phyloP scores from a whole-genome alignment of 2,329 filamentous ascomycete species.

The Aurifilum marmelostoma region DNA sequence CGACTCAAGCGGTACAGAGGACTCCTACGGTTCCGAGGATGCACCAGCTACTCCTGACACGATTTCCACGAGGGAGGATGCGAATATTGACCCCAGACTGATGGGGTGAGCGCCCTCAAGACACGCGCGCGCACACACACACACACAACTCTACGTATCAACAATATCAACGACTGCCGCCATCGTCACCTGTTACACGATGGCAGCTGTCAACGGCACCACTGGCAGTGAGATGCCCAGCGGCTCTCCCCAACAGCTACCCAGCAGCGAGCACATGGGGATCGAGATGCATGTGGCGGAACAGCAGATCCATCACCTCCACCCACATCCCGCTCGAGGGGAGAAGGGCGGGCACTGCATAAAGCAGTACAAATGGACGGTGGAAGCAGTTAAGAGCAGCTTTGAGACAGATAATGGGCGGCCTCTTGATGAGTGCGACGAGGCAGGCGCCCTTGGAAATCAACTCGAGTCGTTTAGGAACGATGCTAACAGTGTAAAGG shows the following conservation, averaged over 20 bases:
- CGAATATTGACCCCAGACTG: slow-evolving; percentile 17
- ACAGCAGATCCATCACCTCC: background rate
- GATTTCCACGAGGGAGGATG: slow-evolving; percentile 13
- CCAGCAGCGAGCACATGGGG: background rate
- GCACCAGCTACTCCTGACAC: slow-evolving; percentile 24
- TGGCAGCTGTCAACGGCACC: background rate
- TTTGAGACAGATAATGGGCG: background rate
- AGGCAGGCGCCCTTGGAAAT: background rate
- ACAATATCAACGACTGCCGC: background rate
- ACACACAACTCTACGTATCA: background rate
- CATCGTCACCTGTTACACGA: background rate
- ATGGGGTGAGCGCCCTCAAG: background rate
- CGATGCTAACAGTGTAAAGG: background rate
- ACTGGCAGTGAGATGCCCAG: background rate
- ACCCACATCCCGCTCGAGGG: no score
- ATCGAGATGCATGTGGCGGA: background rate
- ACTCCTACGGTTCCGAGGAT: slow-evolving; percentile 19
- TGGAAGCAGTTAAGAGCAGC: background rate
- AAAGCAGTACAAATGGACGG: background rate
- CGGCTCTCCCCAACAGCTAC: background rate
- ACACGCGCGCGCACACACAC: background rate
- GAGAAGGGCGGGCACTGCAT: background rate
- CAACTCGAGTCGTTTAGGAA: background rate
- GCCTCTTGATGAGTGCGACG: background rate
- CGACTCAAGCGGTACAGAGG: slow-evolving; percentile 20